Percentiles rank a stretch among this genome's conserved stretches.
Evolutionary conservation across 106 monocot genomes (phyloP).

Genomic region (Amphibolis antarctica): DNA sequence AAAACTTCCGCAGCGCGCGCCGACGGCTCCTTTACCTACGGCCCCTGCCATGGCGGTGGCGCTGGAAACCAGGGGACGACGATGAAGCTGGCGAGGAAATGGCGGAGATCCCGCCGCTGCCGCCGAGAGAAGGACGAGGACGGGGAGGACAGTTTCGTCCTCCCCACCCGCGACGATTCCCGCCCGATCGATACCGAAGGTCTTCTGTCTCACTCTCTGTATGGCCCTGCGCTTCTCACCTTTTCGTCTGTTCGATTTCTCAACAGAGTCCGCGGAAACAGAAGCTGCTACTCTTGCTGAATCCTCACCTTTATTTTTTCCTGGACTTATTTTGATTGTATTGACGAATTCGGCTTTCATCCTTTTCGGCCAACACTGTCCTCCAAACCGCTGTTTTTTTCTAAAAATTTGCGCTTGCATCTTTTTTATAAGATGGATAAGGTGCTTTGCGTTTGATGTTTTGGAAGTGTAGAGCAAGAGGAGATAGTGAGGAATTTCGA

Average conservation of each 20-base stretch:
- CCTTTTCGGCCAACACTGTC: neutral
- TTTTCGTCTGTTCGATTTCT: neutral
- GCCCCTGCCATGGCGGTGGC: neutral
- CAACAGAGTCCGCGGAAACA: no score
- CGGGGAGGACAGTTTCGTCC: neutral
- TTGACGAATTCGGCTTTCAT: neutral
- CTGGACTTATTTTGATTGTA: no score
- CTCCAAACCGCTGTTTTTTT: no score
- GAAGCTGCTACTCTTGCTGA: neutral
- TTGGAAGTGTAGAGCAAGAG: slow-evolving; percentile 14
- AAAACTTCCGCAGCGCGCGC: no score
- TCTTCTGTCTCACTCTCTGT: slow-evolving; percentile 2
- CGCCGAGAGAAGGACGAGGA: neutral
- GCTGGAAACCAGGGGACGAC: neutral
- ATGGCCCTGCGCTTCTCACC: neutral
- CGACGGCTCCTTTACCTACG: no score
- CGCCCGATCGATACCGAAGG: slow-evolving; percentile 17
- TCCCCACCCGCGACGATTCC: slow-evolving; percentile 20
- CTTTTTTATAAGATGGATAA: no score
- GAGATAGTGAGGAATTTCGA: slow-evolving; percentile 17
- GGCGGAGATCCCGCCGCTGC: slow-evolving; percentile 8
- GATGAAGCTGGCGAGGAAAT: slow-evolving; percentile 12
- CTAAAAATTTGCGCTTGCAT: no score
- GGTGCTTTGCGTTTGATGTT: neutral
- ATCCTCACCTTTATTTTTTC: neutral